Evolutionary conservation across 2,329 filamentous ascomycete species (phyloP).

Genomic region (Cladophialophora psammophila): DNA sequence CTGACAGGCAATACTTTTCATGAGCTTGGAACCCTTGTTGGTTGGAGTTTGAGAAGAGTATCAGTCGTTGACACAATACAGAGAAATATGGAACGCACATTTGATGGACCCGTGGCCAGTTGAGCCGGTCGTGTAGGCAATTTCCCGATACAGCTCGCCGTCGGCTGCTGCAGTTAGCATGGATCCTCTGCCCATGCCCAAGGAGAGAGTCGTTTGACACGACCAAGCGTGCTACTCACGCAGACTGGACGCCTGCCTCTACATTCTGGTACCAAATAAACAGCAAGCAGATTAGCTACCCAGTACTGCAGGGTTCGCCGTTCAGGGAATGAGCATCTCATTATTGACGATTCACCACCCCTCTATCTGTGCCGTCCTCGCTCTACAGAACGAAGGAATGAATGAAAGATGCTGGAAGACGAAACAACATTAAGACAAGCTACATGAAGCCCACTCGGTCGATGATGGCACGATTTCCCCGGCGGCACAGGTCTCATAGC

Average conservation of each 20-base stretch:
- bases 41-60: slow-evolving; percentile 41
- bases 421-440: not conserved
- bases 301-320: not conserved
- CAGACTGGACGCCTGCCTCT: not conserved
- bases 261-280: not conserved
- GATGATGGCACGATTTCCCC: too few species aligned
- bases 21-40: slow-evolving; percentile 38
- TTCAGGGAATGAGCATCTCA: not conserved
- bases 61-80: not conserved
- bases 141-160: too few species aligned
- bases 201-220: too few species aligned
- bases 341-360: not conserved
- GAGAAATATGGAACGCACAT: not conserved
- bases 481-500: not conserved
- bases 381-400: not conserved
- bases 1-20: slow-evolving; percentile 43
- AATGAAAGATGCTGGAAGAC: not conserved
- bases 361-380: not conserved
- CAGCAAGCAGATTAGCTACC: not conserved
- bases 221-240: too few species aligned
- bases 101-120: not conserved
- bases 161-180: too few species aligned
- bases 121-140: too few species aligned
- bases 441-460: not conserved
- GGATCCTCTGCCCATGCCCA: too few species aligned